Evolutionary conservation across 1,284 basidiomycete species (phyloP).

Genomic region (Athelia sp.): DNA sequence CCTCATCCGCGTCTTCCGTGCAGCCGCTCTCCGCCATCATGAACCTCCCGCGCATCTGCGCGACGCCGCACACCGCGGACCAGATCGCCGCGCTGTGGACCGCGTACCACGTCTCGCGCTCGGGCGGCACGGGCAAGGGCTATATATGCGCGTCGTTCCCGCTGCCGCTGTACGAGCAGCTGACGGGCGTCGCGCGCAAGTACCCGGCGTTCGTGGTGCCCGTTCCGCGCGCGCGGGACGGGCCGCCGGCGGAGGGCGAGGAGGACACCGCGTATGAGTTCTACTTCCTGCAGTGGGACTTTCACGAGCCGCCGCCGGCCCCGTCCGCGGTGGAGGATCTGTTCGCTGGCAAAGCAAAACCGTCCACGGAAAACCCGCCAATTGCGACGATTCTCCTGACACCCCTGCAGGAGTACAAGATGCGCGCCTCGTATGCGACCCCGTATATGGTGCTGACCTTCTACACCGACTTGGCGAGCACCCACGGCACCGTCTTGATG

Average conservation of each 20-base stretch:
- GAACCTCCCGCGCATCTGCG: conserved; percentile 68
- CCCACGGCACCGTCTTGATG: conserved; percentile 83
- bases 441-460: conserved; percentile 89
- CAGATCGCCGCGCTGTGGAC: conserved; percentile 83
- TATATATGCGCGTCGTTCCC: conserved; percentile 82
- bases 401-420: conserved; percentile 92
- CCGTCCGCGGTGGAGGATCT: conserved; percentile 35
- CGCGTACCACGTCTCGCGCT: conserved; percentile 80
- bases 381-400: conserved; percentile 83
- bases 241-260: conserved; percentile 23
- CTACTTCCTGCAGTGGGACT: conserved; percentile 84
- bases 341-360: conserved; percentile 28
- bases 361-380: conserved; percentile 36
- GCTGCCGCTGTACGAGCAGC: conserved; percentile 63
- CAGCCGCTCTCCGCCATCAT: conserved; percentile 81
- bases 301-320: conserved; percentile 61
- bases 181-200: conserved; percentile 56
- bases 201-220: conserved; percentile 82
- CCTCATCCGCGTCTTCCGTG: conserved; percentile 3
- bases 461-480: conserved; percentile 83
- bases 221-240: conserved; percentile 45
- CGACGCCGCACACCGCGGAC: conserved; percentile 64
- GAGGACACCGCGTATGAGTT: conserved; percentile 70
- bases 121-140: conserved; percentile 72
- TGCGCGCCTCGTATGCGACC: conserved; percentile 82